Percentiles rank a stretch among this genome's conserved stretches.
Conservation (phyloP, 2,329 filamentous ascomycete genomes). For the Lasiodiplodia sp. region DNA sequence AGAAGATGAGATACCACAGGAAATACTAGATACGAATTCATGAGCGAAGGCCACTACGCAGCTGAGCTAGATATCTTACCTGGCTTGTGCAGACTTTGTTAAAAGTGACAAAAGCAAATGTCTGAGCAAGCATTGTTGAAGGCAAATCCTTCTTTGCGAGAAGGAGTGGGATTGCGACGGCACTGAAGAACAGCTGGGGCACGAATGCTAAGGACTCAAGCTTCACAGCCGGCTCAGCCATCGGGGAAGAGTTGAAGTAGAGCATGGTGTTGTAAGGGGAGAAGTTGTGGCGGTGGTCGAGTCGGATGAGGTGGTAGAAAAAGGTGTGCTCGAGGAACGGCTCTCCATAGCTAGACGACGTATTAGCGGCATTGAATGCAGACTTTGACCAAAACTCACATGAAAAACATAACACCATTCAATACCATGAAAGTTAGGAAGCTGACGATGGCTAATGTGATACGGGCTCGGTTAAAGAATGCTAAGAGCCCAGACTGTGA, state of each 20-base stretch:
- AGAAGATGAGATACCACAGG: constrained; percentile 94
- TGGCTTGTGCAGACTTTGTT: constrained; percentile 99
- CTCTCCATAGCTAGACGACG: constrained; percentile 68
- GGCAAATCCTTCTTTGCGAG: constrained; percentile 84
- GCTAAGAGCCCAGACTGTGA: constrained; percentile 31
- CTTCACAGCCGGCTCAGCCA: constrained; percentile 47
- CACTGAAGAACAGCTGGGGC: constrained; percentile 83
- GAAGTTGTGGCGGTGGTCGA: constrained; percentile 98
- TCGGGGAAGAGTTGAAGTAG: constrained; percentile 78
- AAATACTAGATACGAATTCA: constrained; percentile 73
- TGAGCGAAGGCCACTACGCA: background rate
- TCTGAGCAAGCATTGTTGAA: constrained; percentile 89
- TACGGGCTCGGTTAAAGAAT: constrained; percentile 51
- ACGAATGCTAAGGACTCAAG: constrained; percentile 86
- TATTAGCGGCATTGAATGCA: background rate
- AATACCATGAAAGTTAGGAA: constrained; percentile 75
- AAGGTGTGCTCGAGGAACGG: constrained; percentile 91
- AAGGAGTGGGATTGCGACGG: constrained; percentile 75
- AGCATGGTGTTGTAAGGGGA: constrained; percentile 93
- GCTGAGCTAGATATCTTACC: constrained; percentile 58
- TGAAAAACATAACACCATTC: constrained; percentile 79
- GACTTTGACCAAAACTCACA: constrained; percentile 58
- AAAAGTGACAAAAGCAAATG: constrained; percentile 95
- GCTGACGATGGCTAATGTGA: constrained; percentile 69
- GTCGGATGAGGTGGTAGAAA: constrained; percentile 88